Percentiles rank a stretch among this genome's conserved stretches.
Conservation (phyloP, 2,329 filamentous ascomycete genomes). For the Aotearoamyces nothofagi region DNA sequence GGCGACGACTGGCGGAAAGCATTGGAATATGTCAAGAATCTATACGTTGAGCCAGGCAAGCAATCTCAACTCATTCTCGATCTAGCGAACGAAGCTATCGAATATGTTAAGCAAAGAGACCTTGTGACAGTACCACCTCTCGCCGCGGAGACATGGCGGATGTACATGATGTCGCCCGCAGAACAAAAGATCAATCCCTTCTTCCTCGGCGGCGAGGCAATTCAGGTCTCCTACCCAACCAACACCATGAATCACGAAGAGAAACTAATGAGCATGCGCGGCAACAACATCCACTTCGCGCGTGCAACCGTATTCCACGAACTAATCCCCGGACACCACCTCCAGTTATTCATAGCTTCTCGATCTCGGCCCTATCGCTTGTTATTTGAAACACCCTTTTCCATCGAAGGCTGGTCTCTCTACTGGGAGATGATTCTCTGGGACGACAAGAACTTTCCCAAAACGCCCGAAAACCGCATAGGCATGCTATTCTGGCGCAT, state of each 20-base stretch:
- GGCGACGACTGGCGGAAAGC: slow-evolving; percentile 35
- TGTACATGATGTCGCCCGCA: slow-evolving; percentile 39
- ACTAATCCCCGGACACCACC: slow-evolving; percentile 41
- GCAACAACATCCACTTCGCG: slow-evolving; percentile 41
- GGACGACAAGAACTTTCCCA: slow-evolving; percentile 34
- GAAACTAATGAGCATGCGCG: slow-evolving; percentile 44
- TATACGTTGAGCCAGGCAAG: slow-evolving; percentile 35
- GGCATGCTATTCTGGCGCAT: slow-evolving; percentile 48
- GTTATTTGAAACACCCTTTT: slow-evolving; percentile 41
- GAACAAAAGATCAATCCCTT: slow-evolving; percentile 40
- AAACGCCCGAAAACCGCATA: slow-evolving; percentile 33
- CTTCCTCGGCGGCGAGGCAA: slow-evolving; percentile 37
- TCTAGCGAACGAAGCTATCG: slow-evolving; percentile 33
- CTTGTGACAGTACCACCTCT: slow-evolving; percentile 38
- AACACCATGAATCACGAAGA: slow-evolving; percentile 33
- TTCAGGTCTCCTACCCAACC: slow-evolving; percentile 41
- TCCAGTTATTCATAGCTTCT: slow-evolving; percentile 33
- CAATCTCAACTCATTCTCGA: slow-evolving; percentile 35
- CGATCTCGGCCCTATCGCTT: slow-evolving; percentile 32
- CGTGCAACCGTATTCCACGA: slow-evolving; percentile 46
- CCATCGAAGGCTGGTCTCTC: slow-evolving; percentile 44
- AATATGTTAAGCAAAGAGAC: slow-evolving; percentile 35
- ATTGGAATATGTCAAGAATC: slow-evolving; percentile 38
- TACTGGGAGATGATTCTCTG: slow-evolving; percentile 48
- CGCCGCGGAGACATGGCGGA: slow-evolving; percentile 36